These are phyloP conservation scores for Aspergillus melleus DNA, from an alignment of 2,329 filamentous ascomycete genomes.

Conservation along the genomic window DNA sequence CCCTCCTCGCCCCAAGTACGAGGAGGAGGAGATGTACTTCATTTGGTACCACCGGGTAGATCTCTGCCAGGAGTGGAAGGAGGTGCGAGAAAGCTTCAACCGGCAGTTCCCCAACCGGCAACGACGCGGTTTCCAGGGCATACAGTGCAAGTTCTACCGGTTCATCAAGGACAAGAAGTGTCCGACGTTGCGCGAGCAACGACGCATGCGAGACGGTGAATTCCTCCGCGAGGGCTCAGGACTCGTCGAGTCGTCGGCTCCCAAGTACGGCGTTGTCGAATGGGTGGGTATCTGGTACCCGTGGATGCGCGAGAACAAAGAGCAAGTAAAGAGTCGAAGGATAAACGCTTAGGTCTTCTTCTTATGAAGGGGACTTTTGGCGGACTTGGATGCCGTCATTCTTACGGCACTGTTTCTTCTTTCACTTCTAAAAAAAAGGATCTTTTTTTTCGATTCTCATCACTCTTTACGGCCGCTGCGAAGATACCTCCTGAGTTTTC, in stretches of 20 bases:
- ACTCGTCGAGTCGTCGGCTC: constrained; percentile 26
- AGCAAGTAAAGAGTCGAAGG: constrained; percentile 21
- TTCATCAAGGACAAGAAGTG: constrained; percentile 47
- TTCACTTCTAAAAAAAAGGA: not conserved
- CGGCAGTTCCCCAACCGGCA: constrained; percentile 43
- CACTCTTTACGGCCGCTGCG: constrained; percentile 1
- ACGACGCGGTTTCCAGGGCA: constrained; percentile 44
- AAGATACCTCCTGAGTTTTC: not conserved
- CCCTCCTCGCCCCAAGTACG: constrained; percentile 48
- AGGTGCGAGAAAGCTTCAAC: constrained; percentile 46
- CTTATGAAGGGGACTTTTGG: not conserved
- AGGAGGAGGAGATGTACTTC: constrained; percentile 49
- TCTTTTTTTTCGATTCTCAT: constrained; percentile 1
- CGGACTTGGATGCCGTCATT: not conserved
- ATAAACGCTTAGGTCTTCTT: constrained; percentile 5
- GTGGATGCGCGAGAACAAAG: constrained; percentile 42
- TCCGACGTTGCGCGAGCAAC: constrained; percentile 46
- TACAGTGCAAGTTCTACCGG: constrained; percentile 54
- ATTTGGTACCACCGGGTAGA: constrained; percentile 53
- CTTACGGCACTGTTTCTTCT: not conserved
- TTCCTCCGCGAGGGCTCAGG: constrained; percentile 36
- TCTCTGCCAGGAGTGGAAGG: constrained; percentile 47
- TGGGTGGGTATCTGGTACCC: constrained; percentile 43
- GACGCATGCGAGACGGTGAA: constrained; percentile 41
- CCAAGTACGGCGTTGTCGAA: constrained; percentile 42